Evolutionary conservation across 2,329 filamentous ascomycete species (phyloP), one percentile per base, ranked within the genome.

Genomic region (Pseudogymnoascus verrucosus): DNA sequence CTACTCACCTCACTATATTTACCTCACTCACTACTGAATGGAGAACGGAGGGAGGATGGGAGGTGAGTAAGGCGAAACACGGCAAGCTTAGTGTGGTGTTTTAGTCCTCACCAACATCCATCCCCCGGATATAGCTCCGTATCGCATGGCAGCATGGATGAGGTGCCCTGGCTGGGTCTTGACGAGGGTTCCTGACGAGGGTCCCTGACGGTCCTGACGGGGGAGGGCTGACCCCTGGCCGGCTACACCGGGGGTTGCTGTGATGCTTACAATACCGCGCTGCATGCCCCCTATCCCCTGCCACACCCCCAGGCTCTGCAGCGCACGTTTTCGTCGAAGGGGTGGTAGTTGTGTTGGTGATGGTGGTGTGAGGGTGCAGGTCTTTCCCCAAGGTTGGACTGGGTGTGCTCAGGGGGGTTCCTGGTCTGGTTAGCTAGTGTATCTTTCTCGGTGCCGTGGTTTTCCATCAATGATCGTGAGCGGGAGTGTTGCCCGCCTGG

Each of bases 71-170:
- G 47, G 47, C 47, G 47, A 54, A 54, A 54, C 47, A 54, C 47
- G 47, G 47, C 8, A 31, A 16, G 40, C 47, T 51, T 51, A 54
- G 47, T 16, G 7, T 10, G 21, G 47, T 31, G 47, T 54, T 51
- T 54, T 54, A 54, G 47, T 54, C 26, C 26, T 54, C 8, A 44
- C 28, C 21, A 21, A 3, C 21, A 21, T 21, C 21, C 21, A 21
- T 21, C 21, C 14, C 6, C 47, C 26, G 26, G 47, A 26, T 16
- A 8, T 1, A 11, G 23, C 47, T 54, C 47, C 47, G 47, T 54
- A 54, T 54, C 47, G 47, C 47, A 54, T 54, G 47, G 47, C 47
- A 54, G 26, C 47, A 54, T 54, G 47, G 47, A 31, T 44, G 40
- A 8, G 31, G 31, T 34, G 31, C 31, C 8, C 8, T 31, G 28